Percentiles rank a stretch among this genome's conserved stretches.
Conservation (phyloP, 2,329 filamentous ascomycete genomes). For the Alternaria alternata region DNA sequence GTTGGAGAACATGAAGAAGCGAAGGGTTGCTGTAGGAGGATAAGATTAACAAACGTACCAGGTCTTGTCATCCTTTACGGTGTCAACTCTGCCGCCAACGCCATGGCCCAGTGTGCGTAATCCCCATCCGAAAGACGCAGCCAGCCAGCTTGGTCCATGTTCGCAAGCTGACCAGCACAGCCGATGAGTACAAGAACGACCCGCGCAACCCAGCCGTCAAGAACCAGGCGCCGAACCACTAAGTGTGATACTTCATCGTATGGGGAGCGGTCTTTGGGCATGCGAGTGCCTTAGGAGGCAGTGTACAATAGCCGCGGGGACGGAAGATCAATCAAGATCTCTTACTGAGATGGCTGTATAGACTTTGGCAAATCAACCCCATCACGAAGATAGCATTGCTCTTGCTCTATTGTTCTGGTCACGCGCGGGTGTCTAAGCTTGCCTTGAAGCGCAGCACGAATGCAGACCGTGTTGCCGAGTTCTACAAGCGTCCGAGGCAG, state of each 20-base stretch:
- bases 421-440: not conserved
- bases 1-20: conserved; percentile 6
- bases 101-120: conserved; percentile 78
- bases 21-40: not conserved
- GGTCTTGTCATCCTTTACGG: conserved; percentile 89
- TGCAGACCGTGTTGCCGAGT: not conserved
- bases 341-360: conserved; percentile 43
- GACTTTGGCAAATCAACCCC: conserved; percentile 36
- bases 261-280: conserved; percentile 20
- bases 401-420: not conserved
- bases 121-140: not conserved
- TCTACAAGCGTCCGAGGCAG: not conserved
- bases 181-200: conserved; percentile 96
- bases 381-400: conserved; percentile 8
- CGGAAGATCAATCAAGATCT: conserved; percentile 20
- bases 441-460: not conserved
- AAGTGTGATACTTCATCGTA: conserved; percentile 27
- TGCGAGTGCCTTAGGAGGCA: conserved; percentile 34
- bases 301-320: conserved; percentile 49
- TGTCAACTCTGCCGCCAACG: conserved; percentile 82
- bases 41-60: conserved; percentile 51
- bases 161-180: conserved; percentile 58
- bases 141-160: not conserved
- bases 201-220: conserved; percentile 75
- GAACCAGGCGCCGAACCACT: conserved; percentile 45